Conservation (phyloP, 331 rosid species). For the Pyrus hybrid region DNA sequence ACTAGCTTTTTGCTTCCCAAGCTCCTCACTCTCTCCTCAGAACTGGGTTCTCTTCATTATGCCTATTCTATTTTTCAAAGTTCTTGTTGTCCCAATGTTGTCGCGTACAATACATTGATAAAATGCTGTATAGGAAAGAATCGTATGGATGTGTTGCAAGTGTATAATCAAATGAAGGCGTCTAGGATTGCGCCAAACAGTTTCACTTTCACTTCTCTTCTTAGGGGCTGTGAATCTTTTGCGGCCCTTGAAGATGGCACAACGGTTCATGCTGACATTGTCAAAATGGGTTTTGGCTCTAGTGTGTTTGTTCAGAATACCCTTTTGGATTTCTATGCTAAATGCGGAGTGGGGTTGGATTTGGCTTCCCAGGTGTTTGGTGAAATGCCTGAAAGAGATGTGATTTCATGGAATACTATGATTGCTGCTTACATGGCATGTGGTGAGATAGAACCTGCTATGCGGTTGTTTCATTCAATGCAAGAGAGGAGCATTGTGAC, state of each 20-base stretch:
- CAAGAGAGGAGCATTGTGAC: slow-evolving; percentile 24
- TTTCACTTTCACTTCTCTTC: slow-evolving; percentile 24
- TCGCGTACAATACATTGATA: slow-evolving; percentile 11
- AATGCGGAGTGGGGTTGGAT: slow-evolving; percentile 3
- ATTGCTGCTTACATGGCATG: slow-evolving; percentile 12
- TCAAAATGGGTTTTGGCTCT: slow-evolving; percentile 19
- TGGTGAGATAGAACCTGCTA: slow-evolving; percentile 5
- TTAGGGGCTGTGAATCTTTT: slow-evolving; percentile 12
- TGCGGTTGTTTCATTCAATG: slow-evolving; percentile 13
- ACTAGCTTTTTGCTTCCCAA: slow-evolving; percentile 12
- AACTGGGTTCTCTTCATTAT: slow-evolving; percentile 15
- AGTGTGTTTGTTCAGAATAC: slow-evolving; percentile 25
- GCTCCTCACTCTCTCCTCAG: slow-evolving; percentile 12
- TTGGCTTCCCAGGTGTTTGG: slow-evolving; percentile 18
- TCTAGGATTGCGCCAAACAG: slow-evolving; percentile 8
- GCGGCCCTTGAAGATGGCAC: slow-evolving; percentile 10
- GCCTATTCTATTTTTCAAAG: slow-evolving; percentile 3
- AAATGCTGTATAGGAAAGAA: slow-evolving; percentile 13
- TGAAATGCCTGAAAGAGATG: slow-evolving; percentile 26
- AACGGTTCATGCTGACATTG: slow-evolving; percentile 17
- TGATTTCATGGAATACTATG: slow-evolving; percentile 25
- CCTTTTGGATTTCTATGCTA: slow-evolving; percentile 22
- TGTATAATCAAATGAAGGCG: slow-evolving; percentile 17
- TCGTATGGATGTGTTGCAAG: slow-evolving; percentile 6
- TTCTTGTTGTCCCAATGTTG: slow-evolving; percentile 10